Conservation (phyloP, 345 rosid species). For the Abelmoschus esculentus region DNA sequence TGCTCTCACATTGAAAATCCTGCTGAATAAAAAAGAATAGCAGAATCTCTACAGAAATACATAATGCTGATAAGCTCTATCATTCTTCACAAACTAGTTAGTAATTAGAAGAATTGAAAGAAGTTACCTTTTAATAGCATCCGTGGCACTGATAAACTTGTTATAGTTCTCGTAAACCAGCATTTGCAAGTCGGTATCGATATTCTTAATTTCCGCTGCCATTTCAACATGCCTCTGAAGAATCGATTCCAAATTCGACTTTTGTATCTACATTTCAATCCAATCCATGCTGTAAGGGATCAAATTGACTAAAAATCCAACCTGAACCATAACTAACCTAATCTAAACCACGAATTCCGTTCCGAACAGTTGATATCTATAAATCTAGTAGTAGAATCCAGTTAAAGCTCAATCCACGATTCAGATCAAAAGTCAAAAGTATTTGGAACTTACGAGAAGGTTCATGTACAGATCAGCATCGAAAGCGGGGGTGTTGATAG, state of each 20-base stretch:
- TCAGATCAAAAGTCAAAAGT: neutral
- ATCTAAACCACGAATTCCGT: neutral
- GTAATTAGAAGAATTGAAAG: too few species aligned
- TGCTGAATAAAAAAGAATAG: too few species aligned
- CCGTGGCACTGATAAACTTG: conserved; percentile 96
- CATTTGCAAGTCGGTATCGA: conserved; percentile 98
- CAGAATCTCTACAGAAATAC: too few species aligned
- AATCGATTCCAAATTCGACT: conserved; percentile 78
- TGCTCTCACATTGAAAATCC: too few species aligned
- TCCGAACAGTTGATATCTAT: neutral
- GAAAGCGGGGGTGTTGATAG: conserved; percentile 70
- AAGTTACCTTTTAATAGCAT: conserved; percentile 81
- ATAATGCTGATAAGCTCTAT: too few species aligned
- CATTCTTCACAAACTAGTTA: too few species aligned
- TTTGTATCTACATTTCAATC: conserved; percentile 46
- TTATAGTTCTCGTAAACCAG: conserved; percentile 91
- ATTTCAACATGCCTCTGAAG: conserved; percentile 86
- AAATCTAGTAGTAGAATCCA: neutral
- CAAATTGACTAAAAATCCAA: neutral
- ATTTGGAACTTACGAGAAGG: conserved; percentile 48
- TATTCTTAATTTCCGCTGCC: conserved; percentile 98
- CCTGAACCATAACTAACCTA: neutral
- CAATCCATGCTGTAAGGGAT: neutral
- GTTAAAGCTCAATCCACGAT: neutral
- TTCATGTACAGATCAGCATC: conserved; percentile 91